These are phyloP conservation scores for Saposhnikovia divaricata DNA, from an alignment of 129 eudicot species.

Conservation along the genomic window DNA sequence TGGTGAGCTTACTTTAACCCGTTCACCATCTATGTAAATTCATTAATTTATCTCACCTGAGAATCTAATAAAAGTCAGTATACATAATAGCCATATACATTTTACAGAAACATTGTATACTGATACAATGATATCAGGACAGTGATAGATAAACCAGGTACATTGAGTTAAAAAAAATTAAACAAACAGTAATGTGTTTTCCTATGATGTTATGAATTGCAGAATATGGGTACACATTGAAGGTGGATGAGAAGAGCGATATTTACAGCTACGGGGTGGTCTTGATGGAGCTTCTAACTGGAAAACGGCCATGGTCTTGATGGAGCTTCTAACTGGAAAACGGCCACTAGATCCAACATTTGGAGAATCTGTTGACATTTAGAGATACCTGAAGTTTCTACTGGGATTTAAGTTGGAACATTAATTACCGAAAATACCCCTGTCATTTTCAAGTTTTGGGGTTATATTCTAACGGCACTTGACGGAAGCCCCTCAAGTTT, in stretches of 20 bases:
- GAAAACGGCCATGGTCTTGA: too few relatives aligned
- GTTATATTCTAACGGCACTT: too few relatives aligned
- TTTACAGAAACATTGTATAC: background rate
- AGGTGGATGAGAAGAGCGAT: conserved; percentile 85
- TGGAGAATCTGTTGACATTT: conserved; percentile 65
- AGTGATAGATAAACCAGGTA: too few relatives aligned
- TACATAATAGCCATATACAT: background rate
- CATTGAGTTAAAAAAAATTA: background rate
- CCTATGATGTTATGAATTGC: conserved; percentile 13
- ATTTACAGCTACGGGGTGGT: conserved; percentile 92
- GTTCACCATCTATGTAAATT: background rate
- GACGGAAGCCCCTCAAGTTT: too few relatives aligned
- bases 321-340: conserved; percentile 75
- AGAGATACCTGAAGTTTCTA: too few relatives aligned
- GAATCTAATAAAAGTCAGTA: background rate
- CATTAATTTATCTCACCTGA: background rate
- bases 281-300: conserved; percentile 68
- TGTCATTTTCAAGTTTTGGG: too few relatives aligned
- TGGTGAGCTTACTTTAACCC: conserved; percentile 42
- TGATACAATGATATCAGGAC: background rate
- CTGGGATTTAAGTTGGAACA: too few relatives aligned
- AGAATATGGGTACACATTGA: conserved; percentile 87
- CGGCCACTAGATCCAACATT: conserved; percentile 58
- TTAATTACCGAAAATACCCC: too few relatives aligned
- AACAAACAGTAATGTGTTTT: conserved; percentile 6